A percentile compares a stretch with the other conserved stretches of the same genome.
phyloP scores from a whole-genome alignment of 1,139 yeast genomes.

The Entelexis sorbosivorans region DNA sequence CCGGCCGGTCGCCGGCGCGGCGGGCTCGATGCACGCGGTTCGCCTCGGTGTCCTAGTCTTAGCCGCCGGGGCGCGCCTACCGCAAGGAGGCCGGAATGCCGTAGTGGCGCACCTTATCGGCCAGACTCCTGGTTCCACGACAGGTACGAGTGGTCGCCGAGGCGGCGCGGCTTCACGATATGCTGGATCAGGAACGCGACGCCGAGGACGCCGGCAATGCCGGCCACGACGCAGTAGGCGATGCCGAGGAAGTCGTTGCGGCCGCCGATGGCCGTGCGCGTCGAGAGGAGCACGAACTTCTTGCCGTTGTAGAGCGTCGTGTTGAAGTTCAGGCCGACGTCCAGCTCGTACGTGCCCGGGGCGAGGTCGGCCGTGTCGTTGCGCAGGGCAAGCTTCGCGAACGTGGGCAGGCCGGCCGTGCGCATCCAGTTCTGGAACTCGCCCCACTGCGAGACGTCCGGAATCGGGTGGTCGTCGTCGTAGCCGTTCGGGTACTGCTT shows the following conservation, averaged over 20 bases:
- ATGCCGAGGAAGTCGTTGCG: conserved; percentile 79
- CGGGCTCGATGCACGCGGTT: no score
- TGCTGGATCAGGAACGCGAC: conserved; percentile 50
- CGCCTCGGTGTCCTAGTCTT: no score
- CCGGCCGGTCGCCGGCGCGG: no score
- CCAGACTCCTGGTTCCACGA: conserved; percentile 53
- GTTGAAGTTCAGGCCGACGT: conserved; percentile 79
- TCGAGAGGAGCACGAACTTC: conserved; percentile 67
- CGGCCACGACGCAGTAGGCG: conserved; percentile 89
- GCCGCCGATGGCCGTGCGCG: conserved; percentile 84
- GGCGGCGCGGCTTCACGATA: conserved; percentile 54
- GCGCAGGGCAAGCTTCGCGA: conserved; percentile 69
- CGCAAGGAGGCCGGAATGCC: no score
- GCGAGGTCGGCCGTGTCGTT: conserved; percentile 54
- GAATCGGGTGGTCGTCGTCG: conserved; percentile 60
- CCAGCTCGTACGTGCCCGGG: conserved; percentile 62
- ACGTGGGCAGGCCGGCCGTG: conserved; percentile 78
- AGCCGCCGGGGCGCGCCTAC: no score
- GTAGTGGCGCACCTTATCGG: not conserved
- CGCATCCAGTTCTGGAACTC: conserved; percentile 98
- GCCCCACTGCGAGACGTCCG: conserved; percentile 65
- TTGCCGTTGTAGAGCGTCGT: conserved; percentile 73
- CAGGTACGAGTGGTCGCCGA: conserved; percentile 61
- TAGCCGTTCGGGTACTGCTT: conserved; percentile 81
- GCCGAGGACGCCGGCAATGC: conserved; percentile 59